These are phyloP conservation scores for Acacia confusa DNA, from an alignment of 306 rosid species.

Conservation along the genomic window DNA sequence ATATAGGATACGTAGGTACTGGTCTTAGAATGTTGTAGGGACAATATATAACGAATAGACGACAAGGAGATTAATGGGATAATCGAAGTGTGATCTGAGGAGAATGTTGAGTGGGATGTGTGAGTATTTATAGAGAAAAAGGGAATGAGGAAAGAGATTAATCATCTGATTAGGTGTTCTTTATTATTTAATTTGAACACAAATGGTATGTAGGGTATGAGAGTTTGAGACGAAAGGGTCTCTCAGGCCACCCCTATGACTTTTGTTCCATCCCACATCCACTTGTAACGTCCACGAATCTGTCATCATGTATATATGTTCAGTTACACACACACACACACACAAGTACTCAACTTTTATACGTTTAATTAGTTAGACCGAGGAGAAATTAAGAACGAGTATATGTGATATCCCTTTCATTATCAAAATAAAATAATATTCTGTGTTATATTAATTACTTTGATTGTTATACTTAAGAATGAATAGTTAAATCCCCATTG, in stretches of 20 bases:
- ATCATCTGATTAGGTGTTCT: background rate
- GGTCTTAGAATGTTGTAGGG: background rate
- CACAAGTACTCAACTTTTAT: background rate
- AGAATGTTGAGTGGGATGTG: background rate
- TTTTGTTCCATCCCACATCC: background rate
- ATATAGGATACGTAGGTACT: background rate
- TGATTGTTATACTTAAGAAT: background rate
- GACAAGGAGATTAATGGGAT: background rate
- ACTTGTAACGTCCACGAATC: background rate
- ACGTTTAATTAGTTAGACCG: background rate
- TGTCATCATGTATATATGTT: background rate
- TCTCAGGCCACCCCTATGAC: constrained; percentile 6
- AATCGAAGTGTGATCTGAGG: background rate
- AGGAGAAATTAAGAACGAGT: no score
- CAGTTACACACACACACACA: no score
- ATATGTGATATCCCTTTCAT: background rate
- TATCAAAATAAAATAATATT: no score
- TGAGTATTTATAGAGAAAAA: constrained; percentile 41
- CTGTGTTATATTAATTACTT: background rate
- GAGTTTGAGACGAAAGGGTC: constrained; percentile 28
- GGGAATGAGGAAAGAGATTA: background rate
- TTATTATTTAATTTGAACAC: no score
- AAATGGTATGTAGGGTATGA: background rate
- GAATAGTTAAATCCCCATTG: no score
- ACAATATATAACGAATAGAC: background rate